A percentile compares a stretch with the other conserved stretches of the same genome.
Conservation (phyloP, 2,329 filamentous ascomycete species). For the Talaromyces funiculosus region DNA sequence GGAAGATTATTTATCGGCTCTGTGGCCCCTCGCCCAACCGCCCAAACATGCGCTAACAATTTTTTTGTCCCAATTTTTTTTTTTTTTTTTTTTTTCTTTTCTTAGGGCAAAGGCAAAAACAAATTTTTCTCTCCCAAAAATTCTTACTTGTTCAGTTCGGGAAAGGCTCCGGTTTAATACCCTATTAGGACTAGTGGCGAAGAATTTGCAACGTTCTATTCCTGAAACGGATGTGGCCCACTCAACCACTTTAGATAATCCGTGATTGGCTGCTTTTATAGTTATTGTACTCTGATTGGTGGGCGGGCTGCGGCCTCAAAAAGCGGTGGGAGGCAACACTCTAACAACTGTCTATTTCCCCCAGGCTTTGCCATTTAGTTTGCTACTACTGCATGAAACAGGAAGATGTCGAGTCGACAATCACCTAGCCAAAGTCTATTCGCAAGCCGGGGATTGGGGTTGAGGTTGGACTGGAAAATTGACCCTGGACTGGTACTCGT, state of each 20-base stretch:
- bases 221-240: slow-evolving; percentile 3
- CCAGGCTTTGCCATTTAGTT: background rate
- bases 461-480: background rate
- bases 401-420: background rate
- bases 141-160: slow-evolving; percentile 12
- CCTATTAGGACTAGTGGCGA: slow-evolving; percentile 17
- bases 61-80: slow-evolving; percentile 17
- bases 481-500: background rate
- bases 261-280: slow-evolving; percentile 1
- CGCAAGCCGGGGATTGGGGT: background rate
- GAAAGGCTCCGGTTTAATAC: slow-evolving; percentile 20
- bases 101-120: slow-evolving; percentile 1
- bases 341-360: background rate
- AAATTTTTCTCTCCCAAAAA: slow-evolving; percentile 5
- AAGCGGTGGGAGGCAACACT: slow-evolving; percentile 6
- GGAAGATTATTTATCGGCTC: slow-evolving; percentile 34
- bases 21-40: slow-evolving; percentile 23
- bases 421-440: background rate
- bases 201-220: slow-evolving; percentile 15
- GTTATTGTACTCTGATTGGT: background rate
- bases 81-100: slow-evolving; percentile 16
- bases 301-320: background rate
- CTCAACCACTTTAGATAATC: background rate
- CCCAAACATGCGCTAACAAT: background rate
- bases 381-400: background rate